Evolutionary conservation across 306 rosid species (phyloP).

Genomic region (Myrica gale): DNA sequence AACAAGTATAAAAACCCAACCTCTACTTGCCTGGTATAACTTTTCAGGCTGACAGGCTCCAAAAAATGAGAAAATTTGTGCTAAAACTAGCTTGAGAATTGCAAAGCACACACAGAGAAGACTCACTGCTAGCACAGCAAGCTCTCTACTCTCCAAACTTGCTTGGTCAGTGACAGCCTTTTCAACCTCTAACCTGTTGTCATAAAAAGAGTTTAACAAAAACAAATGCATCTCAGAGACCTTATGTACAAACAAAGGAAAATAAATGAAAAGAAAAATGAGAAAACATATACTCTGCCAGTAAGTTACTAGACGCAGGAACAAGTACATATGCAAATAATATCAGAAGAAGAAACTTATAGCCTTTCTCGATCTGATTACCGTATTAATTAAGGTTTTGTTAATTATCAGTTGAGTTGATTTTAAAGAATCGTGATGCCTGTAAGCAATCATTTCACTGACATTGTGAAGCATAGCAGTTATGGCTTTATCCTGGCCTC

Average conservation of each 20-base stretch:
- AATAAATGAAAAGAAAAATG: neutral
- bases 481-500: neutral
- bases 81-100: constrained; percentile 51
- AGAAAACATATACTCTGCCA: neutral
- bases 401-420: neutral
- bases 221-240: constrained; percentile 2
- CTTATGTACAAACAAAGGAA: neutral
- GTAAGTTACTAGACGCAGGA: neutral
- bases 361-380: neutral
- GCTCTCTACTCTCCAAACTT: constrained; percentile 60
- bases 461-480: neutral
- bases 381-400: neutral
- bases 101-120: constrained; percentile 60
- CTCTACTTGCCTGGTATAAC: constrained; percentile 44
- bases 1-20: constrained; percentile 64
- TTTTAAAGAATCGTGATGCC: neutral
- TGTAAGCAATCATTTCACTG: neutral
- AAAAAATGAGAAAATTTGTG: constrained; percentile 34
- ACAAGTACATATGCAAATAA: neutral
- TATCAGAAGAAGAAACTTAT: neutral
- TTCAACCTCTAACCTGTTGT: constrained; percentile 55
- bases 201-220: constrained; percentile 4
- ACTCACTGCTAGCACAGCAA: constrained; percentile 63
- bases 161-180: constrained; percentile 57
- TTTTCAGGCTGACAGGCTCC: constrained; percentile 39